These are phyloP conservation scores for Rhynchospora breviuscula DNA, from an alignment of 176 grass and related monocot genomes.

Conservation along the genomic window DNA sequence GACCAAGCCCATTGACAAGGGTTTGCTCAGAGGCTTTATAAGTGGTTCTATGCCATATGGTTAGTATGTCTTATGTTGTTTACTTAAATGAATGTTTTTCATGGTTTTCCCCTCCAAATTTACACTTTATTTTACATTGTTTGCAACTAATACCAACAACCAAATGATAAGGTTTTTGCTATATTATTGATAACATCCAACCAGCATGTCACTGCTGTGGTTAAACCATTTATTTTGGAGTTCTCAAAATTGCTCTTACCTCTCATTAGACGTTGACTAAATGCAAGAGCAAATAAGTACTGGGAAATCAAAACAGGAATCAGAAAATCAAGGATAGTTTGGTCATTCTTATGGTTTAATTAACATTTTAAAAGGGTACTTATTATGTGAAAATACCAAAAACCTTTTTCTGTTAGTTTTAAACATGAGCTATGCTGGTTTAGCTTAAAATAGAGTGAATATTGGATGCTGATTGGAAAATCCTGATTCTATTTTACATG, in stretches of 20 bases:
- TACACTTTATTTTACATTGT: neutral
- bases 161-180: neutral
- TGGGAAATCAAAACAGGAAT: too few species aligned
- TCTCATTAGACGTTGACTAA: neutral
- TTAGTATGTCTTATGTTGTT: constrained; percentile 30
- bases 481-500: neutral
- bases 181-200: neutral
- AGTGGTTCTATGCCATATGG: constrained; percentile 93
- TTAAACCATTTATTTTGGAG: neutral
- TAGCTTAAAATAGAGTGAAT: neutral
- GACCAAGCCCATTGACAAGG: constrained; percentile 74
- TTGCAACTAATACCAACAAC: neutral
- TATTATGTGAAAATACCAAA: neutral
- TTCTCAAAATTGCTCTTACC: neutral
- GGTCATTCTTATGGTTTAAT: neutral
- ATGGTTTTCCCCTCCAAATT: neutral
- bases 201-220: neutral
- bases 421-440: too few species aligned
- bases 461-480: neutral
- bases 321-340: neutral
- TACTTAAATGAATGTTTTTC: neutral
- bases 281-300: too few species aligned
- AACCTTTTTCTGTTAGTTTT: neutral
- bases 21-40: constrained; percentile 53
- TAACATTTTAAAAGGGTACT: neutral